Evolutionary conservation across 805 yeast species (phyloP), one percentile per base, ranked within the genome.

Genomic region (Debaryomyces castellii): DNA sequence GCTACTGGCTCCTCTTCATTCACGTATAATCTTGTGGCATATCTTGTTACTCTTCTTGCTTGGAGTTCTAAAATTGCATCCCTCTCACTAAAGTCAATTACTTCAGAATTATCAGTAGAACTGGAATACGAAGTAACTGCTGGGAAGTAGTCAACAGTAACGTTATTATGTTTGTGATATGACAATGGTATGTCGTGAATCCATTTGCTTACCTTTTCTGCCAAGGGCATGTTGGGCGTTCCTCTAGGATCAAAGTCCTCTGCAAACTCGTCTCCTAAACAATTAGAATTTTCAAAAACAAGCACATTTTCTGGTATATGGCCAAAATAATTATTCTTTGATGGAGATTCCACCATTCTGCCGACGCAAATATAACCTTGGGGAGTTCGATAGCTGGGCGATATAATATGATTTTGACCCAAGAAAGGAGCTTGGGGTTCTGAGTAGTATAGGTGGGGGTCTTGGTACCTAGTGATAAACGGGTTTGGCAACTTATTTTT

Each of bases 141-240:
- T 0, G 83, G 78, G 49, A 73, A 81, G 50, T 85, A 80, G n/a
- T 73, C 74, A 21, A 55, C 48, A 45, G 52, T 47, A 14, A 56
- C 37, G 14, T 51, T 56, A 16, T 61, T 50, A 0, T 65, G 57
- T 64, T 71, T 7, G 73, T 57, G 1, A n/a, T n/a, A n/a, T n/a
- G n/a, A n/a, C n/a, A n/a, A n/a, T n/a, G 91, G 91, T 3, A 87
- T 74, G 23, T 72, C 69, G 3, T 67, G 65, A 28, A 87, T 75
- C 94, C 94, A 87, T 5, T 60, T 65, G 32, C 71, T 70, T 1
- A 87, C 87, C 54, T 86, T 87, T 54, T 87, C 92, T 40, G 64
- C 68, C 50, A 74, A 78, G 1, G 81, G 73, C 90, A 87, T 85
- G 59, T 81, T 82, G 7, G 76, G 66, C 2, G 82, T 81, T 24